phyloP scores from a whole-genome alignment of 306 rosid species.

The Cucurbita argyrosperma region DNA sequence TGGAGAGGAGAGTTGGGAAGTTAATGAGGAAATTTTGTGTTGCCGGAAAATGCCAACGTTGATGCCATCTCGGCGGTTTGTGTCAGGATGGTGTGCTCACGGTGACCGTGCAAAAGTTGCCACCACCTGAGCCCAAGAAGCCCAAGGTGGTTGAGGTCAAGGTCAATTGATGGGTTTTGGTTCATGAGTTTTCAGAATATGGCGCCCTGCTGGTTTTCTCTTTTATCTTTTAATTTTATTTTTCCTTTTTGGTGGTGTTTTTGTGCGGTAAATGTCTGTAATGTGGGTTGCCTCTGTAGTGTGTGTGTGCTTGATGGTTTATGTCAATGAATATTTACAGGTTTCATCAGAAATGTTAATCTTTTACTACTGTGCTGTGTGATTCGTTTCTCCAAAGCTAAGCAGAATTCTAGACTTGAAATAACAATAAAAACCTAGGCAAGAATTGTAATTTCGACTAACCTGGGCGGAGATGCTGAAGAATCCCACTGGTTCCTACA shows the following conservation, averaged over 20 bases:
- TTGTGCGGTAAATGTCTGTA: neutral
- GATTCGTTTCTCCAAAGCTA: neutral
- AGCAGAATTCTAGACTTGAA: neutral
- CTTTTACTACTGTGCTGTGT: neutral
- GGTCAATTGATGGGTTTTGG: constrained; percentile 25
- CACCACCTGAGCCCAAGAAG: constrained; percentile 92
- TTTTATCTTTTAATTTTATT: neutral
- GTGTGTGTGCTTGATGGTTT: constrained; percentile 5
- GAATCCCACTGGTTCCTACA: neutral
- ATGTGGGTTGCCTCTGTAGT: neutral
- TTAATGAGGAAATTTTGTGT: constrained; percentile 69
- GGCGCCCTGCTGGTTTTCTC: neutral
- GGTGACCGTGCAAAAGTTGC: constrained; percentile 63
- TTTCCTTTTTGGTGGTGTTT: neutral
- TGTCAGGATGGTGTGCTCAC: constrained; percentile 77
- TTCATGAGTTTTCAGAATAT: neutral
- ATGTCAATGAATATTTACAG: neutral
- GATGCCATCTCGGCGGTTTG: constrained; percentile 56
- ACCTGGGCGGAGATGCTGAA: neutral
- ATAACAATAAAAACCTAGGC: neutral
- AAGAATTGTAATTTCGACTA: neutral
- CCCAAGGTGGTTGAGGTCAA: constrained; percentile 69
- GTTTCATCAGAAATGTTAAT: neutral
- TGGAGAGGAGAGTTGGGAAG: constrained; percentile 84
- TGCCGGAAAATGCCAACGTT: constrained; percentile 66